Percentiles rank a stretch among this genome's conserved stretches.
phyloP scores from a whole-genome alignment of 495 filamentous ascomycete genomes.

The Tuber magnatum region DNA sequence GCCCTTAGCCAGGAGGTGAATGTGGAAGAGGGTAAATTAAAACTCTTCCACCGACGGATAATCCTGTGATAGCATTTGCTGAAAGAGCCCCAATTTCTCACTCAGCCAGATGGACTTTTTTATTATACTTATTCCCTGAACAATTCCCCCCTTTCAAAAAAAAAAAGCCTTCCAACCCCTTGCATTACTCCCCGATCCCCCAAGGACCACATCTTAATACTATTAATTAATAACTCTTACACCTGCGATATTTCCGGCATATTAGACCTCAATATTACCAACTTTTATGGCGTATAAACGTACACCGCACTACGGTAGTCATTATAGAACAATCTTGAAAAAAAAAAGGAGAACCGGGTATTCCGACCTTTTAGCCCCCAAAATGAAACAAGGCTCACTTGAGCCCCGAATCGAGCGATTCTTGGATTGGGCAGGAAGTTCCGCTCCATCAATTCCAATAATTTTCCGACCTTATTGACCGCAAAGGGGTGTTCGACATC shows the following conservation, averaged over 20 bases:
- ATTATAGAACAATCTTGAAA: neutral
- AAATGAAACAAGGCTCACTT: neutral
- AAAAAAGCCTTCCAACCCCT: neutral
- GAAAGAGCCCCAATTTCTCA: neutral
- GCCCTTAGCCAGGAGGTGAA: neutral
- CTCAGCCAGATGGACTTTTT: neutral
- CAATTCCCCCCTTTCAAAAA: neutral
- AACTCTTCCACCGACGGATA: neutral
- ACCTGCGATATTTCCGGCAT: neutral
- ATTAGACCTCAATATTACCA: neutral
- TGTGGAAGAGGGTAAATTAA: neutral
- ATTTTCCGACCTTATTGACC: neutral
- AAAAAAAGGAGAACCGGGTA: neutral
- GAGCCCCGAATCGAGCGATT: neutral
- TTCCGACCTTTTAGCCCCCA: neutral
- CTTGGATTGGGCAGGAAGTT: neutral
- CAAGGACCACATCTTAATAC: neutral
- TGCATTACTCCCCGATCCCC: neutral
- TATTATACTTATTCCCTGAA: too few species aligned
- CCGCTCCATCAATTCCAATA: neutral
- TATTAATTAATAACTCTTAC: neutral
- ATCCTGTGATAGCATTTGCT: neutral
- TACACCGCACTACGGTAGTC: neutral
- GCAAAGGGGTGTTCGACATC: constrained; percentile 5
- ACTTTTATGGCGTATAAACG: neutral